Evolutionary conservation across 1,284 basidiomycete species (phyloP).

Genomic region (Spongispora temasekensis): DNA sequence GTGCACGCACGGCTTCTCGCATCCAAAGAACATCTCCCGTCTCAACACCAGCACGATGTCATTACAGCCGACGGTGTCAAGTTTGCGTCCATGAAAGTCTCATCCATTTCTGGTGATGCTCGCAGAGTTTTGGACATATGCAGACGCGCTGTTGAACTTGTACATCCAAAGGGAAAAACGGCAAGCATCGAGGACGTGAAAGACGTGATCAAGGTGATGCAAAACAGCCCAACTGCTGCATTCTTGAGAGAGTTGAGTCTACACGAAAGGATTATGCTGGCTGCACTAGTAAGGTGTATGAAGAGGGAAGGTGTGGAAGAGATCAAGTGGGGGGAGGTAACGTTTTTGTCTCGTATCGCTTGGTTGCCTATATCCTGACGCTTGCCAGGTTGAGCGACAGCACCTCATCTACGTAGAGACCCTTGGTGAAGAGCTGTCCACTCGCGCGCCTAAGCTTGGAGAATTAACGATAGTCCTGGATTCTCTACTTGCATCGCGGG

Average conservation of each 20-base stretch:
- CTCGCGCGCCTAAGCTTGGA: slow-evolving; percentile 50
- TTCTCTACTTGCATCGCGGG: slow-evolving; percentile 69
- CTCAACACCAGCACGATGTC: slow-evolving; percentile 46
- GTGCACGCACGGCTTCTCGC: slow-evolving; percentile 77
- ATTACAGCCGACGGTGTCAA: slow-evolving; percentile 81
- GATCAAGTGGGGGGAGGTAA: slow-evolving; percentile 80
- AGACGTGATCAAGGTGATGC: slow-evolving; percentile 86
- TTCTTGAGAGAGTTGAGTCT: slow-evolving; percentile 81
- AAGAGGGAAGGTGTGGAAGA: slow-evolving; percentile 86
- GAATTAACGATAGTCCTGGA: slow-evolving; percentile 68
- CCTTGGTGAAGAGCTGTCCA: slow-evolving; percentile 54
- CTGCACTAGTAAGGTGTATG: slow-evolving; percentile 82
- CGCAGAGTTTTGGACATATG: slow-evolving; percentile 93
- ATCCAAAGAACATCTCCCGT: slow-evolving; percentile 50
- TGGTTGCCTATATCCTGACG: slow-evolving; percentile 6
- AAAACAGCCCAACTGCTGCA: slow-evolving; percentile 85
- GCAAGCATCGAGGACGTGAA: slow-evolving; percentile 78
- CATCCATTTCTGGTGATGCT: slow-evolving; percentile 94
- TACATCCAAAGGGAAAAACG: slow-evolving; percentile 49
- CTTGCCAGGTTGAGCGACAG: slow-evolving; percentile 61
- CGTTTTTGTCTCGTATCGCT: slow-evolving; percentile 20
- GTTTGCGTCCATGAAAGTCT: slow-evolving; percentile 90
- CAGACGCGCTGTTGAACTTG: slow-evolving; percentile 85
- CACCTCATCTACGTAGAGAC: slow-evolving; percentile 62
- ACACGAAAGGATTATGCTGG: slow-evolving; percentile 89